Evolutionary conservation across 2,329 filamentous ascomycete genomes (phyloP).

Genomic region (Aspergillus quadrilineatus): DNA sequence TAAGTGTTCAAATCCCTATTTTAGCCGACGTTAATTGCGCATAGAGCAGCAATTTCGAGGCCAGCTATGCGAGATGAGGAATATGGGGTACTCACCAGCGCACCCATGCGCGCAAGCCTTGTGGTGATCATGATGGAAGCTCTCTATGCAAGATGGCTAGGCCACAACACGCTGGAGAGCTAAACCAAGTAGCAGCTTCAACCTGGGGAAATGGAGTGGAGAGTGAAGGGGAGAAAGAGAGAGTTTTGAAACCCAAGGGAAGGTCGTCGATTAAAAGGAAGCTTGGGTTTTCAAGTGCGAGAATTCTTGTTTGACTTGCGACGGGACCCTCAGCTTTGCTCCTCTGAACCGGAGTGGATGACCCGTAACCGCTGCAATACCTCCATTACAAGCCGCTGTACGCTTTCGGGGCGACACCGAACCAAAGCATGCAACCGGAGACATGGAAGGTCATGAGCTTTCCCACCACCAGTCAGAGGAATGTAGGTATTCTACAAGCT

Average conservation of each 20-base stretch:
- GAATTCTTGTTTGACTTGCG: constrained; percentile 26
- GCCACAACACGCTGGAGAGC: constrained; percentile 39
- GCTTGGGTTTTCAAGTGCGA: constrained; percentile 35
- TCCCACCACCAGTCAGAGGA: neutral
- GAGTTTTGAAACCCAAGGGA: constrained; percentile 39
- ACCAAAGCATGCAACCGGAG: constrained; percentile 29
- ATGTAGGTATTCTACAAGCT: too few relatives aligned
- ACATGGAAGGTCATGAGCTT: constrained; percentile 29
- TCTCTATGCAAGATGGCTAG: constrained; percentile 40
- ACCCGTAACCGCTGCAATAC: constrained; percentile 36
- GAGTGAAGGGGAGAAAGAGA: constrained; percentile 32
- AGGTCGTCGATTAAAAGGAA: constrained; percentile 37
- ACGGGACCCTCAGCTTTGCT: constrained; percentile 7
- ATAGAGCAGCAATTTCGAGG: constrained; percentile 7
- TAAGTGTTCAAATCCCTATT: too few relatives aligned
- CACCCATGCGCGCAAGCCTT: constrained; percentile 48
- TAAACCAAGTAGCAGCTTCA: constrained; percentile 35
- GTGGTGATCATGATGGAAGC: constrained; percentile 49
- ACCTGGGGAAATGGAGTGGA: constrained; percentile 40
- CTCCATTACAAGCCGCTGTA: constrained; percentile 34
- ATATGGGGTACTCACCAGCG: constrained; percentile 43
- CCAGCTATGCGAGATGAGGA: constrained; percentile 13
- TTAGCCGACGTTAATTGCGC: constrained; percentile 16
- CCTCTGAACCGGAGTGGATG: constrained; percentile 38
- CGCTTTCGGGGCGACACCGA: constrained; percentile 23